phyloP scores from a whole-genome alignment of 192 early-diverging fungal genomes.

The Radiomyces spectabilis region DNA sequence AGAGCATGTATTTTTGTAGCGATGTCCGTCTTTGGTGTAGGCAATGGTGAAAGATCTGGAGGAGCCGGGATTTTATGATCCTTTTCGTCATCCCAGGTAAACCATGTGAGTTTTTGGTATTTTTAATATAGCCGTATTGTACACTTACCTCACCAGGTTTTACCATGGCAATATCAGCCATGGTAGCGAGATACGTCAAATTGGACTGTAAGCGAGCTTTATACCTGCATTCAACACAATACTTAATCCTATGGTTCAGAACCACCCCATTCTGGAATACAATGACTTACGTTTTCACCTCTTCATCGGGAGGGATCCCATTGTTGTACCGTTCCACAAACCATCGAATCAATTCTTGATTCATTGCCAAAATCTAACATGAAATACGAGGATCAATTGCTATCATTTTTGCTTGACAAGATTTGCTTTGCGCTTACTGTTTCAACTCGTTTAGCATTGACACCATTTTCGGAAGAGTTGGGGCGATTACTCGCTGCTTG shows the following conservation, averaged over 20 bases:
- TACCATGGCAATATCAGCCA: constrained; percentile 22
- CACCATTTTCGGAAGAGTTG: constrained; percentile 5
- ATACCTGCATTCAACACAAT: constrained; percentile 3
- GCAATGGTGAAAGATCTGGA: constrained; percentile 20
- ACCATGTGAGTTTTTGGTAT: neutral
- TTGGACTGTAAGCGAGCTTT: constrained; percentile 27
- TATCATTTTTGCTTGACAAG: neutral
- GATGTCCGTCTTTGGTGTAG: constrained; percentile 13
- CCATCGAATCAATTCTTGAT: constrained; percentile 26
- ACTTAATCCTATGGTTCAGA: too few species aligned
- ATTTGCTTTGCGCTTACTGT: constrained; percentile 12
- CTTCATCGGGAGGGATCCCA: constrained; percentile 1
- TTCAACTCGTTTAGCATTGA: constrained; percentile 19
- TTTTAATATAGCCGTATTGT: neutral
- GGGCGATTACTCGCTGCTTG: neutral
- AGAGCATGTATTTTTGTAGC: constrained; percentile 11
- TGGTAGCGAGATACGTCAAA: constrained; percentile 28
- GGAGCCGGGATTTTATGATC: constrained; percentile 20
- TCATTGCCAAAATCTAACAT: constrained; percentile 19
- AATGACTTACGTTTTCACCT: too few species aligned
- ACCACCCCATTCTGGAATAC: too few species aligned
- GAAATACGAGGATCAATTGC: neutral
- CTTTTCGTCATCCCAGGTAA: neutral
- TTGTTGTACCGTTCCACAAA: constrained; percentile 14
- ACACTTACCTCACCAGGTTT: constrained; percentile 20